Percentiles rank a stretch among this genome's conserved stretches.
These are phyloP conservation scores for Fusarium sp. DNA, from an alignment of 2,329 filamentous ascomycete genomes.

Conservation along the genomic window DNA sequence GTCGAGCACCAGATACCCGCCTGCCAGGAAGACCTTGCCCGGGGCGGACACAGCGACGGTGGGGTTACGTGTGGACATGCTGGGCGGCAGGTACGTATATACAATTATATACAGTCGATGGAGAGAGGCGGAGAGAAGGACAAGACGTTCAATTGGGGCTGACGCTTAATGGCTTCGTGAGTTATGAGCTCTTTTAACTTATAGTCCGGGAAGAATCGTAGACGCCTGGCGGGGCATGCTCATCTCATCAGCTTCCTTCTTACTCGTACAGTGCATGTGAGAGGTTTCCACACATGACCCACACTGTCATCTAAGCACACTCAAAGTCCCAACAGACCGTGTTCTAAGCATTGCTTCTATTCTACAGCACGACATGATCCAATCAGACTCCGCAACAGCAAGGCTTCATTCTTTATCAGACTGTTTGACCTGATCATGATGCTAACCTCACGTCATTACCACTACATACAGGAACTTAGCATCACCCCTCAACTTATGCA, in stretches of 20 bases:
- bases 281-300: not conserved
- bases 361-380: conserved; percentile 3
- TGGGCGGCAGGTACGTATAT: not conserved
- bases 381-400: conserved; percentile 3
- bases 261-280: conserved; percentile 33
- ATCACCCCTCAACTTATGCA: not conserved
- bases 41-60: conserved; percentile 83
- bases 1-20: conserved; percentile 95
- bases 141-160: not conserved
- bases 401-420: not conserved
- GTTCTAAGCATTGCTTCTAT: not conserved
- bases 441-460: conserved; percentile 19
- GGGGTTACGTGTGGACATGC: conserved; percentile 46
- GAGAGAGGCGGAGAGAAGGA: not conserved
- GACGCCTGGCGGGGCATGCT: conserved; percentile 36
- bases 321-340: not conserved
- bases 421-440: conserved; percentile 18
- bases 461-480: not conserved
- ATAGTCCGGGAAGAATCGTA: conserved; percentile 39
- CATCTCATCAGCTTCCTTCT: conserved; percentile 20
- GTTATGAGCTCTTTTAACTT: conserved; percentile 28
- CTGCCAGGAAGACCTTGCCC: conserved; percentile 94
- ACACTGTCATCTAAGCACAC: conserved; percentile 29
- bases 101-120: not conserved
- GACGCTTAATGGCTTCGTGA: conserved; percentile 2